Evolutionary conservation across 768 basidiomycete species (phyloP).

Genomic region (Trametes elegans): DNA sequence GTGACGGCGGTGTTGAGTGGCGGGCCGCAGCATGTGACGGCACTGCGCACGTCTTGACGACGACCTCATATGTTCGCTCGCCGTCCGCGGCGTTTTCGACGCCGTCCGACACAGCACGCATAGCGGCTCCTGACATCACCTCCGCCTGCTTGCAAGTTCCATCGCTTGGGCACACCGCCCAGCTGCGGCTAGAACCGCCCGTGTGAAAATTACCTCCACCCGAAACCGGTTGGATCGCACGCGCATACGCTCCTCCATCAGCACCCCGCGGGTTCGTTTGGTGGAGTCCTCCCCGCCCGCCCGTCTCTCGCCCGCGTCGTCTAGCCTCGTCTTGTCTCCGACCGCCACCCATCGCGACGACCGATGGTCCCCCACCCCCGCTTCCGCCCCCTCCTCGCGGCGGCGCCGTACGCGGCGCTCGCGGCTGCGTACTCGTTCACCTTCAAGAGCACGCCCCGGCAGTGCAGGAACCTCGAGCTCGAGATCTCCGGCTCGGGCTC

Average conservation of each 20-base stretch:
- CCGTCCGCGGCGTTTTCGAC: neutral
- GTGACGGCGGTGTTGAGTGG: too few species aligned
- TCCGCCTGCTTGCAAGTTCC: too few species aligned
- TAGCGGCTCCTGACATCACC: neutral
- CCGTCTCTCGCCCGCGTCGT: neutral
- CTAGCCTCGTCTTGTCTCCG: neutral
- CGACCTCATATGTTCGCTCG: slow-evolving; percentile 4
- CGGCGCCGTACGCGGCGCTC: slow-evolving; percentile 28
- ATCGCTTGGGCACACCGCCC: neutral
- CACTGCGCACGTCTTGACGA: slow-evolving; percentile 4
- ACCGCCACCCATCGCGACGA: slow-evolving; percentile 6
- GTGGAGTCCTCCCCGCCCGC: slow-evolving; percentile 3
- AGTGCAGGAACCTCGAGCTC: slow-evolving; percentile 66
- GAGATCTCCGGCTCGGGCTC: slow-evolving; percentile 56
- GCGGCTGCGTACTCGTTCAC: slow-evolving; percentile 42
- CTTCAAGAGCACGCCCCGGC: slow-evolving; percentile 48
- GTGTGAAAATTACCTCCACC: slow-evolving; percentile 12
- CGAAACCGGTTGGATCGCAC: slow-evolving; percentile 4
- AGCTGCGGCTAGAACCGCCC: neutral
- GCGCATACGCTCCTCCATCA: slow-evolving; percentile 1
- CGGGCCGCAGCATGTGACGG: too few species aligned
- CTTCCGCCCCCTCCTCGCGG: slow-evolving; percentile 5
- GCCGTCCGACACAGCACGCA: too few species aligned
- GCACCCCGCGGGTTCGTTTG: neutral
- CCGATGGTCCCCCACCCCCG: neutral